These are phyloP conservation scores for Acmispon strigosus DNA, from an alignment of 306 rosid genomes.

Conservation along the genomic window DNA sequence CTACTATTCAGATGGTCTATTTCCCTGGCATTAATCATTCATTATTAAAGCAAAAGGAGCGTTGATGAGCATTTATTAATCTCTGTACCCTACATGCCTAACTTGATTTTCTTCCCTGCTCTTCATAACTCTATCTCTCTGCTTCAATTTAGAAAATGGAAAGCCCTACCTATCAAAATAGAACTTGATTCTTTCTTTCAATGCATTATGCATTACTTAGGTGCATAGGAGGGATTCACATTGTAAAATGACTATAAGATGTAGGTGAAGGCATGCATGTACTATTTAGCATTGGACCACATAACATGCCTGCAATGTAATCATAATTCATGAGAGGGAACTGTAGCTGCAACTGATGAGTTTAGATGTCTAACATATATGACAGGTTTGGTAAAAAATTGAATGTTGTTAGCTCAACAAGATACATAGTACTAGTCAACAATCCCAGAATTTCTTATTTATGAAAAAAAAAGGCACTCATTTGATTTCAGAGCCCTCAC, in stretches of 20 bases:
- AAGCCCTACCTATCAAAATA: conserved; percentile 8
- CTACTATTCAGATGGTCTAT: not conserved
- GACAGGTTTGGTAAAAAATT: not conserved
- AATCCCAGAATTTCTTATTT: not conserved
- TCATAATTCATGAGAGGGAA: not conserved
- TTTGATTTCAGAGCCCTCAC: conserved; percentile 13
- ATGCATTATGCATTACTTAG: not conserved
- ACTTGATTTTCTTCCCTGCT: not conserved
- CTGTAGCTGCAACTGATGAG: not conserved
- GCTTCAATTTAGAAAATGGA: conserved; percentile 7
- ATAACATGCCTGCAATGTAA: conserved; percentile 21
- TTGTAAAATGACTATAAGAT: not conserved
- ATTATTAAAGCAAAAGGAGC: conserved; percentile 15
- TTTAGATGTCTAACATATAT: conserved; percentile 1
- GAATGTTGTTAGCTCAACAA: conserved; percentile 15
- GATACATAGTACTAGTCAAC: not conserved
- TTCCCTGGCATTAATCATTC: not conserved
- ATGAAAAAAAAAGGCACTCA: conserved; percentile 21
- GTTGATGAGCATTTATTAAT: conserved; percentile 24
- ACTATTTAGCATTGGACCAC: conserved; percentile 32
- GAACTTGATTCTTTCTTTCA: conserved; percentile 17
- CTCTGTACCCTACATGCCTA: conserved; percentile 25
- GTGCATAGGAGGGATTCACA: not conserved
- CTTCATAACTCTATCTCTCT: not conserved
- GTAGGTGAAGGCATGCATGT: conserved; percentile 4